These are phyloP conservation scores for Aureobasidium sp. DNA, from an alignment of 2,329 filamentous ascomycete genomes.

Conservation along the genomic window DNA sequence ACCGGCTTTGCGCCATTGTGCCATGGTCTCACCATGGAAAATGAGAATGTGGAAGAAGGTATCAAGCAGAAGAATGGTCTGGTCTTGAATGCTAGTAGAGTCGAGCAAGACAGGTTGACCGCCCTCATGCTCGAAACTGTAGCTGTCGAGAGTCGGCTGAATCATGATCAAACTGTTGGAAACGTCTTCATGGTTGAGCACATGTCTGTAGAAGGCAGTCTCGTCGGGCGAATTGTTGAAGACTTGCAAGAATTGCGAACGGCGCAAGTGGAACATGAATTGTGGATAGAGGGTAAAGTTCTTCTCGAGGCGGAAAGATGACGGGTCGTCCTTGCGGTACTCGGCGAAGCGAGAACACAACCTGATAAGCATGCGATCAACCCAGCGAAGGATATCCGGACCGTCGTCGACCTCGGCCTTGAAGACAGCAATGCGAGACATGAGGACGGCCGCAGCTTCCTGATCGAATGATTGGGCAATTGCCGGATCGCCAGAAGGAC, in stretches of 20 bases:
- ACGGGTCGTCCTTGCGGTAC: slow-evolving; percentile 95
- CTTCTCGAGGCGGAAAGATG: slow-evolving; percentile 93
- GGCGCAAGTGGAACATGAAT: slow-evolving; percentile 98
- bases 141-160: slow-evolving; percentile 92
- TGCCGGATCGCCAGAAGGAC: slow-evolving; percentile 86
- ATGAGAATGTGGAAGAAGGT: slow-evolving; percentile 99
- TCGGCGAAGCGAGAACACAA: slow-evolving; percentile 95
- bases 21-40: slow-evolving; percentile 96
- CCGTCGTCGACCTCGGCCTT: slow-evolving; percentile 98
- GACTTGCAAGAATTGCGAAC: slow-evolving; percentile 95
- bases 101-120: slow-evolving; percentile 90
- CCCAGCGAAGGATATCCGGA: slow-evolving; percentile 96
- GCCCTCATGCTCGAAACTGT: slow-evolving; percentile 93
- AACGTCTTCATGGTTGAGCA: slow-evolving; percentile 94
- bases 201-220: slow-evolving; percentile 97
- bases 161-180: slow-evolving; percentile 98
- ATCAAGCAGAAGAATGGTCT: slow-evolving; percentile 87
- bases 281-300: slow-evolving; percentile 98
- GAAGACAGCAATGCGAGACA: slow-evolving; percentile 98
- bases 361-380: slow-evolving; percentile 95
- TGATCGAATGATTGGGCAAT: slow-evolving; percentile 97
- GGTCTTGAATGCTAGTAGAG: slow-evolving; percentile 90
- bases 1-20: slow-evolving; percentile 94
- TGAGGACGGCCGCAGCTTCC: slow-evolving; percentile 92
- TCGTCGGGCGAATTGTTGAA: slow-evolving; percentile 99